Base-by-base conservation (phyloP, 2,329 filamentous ascomycete genomes). In the Fusarium brachygibbosum region DNA sequence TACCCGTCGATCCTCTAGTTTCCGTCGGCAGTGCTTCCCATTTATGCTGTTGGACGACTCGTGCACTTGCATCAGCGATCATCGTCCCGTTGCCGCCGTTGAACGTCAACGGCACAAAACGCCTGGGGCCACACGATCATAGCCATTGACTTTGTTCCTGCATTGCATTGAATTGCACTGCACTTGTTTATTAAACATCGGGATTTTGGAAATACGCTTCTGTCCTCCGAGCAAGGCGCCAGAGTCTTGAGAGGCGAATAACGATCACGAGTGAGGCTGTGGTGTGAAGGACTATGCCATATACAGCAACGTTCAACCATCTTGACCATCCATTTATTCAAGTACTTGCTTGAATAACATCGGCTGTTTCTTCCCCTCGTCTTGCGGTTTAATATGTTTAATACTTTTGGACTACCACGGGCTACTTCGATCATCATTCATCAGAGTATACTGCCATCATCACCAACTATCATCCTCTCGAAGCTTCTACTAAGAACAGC, bases 41-140 rank as follows among this genome's bases (percentile, higher is more conserved):
- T 55, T 65, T 35, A 57, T 53, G 61, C 35, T 23, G 51, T 46
- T 50, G 50, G 52, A 71, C 59, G 63, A 71, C 59, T 70, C 68
- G 56, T 53, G 64, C 38, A 46, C 58, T 63, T 55, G 45, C 55
- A 65, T 57, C 55, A 49, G 49, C 35, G 49, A 52, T 60, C 52
- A 55, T 56, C 40, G 21, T 56, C 46, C 54, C 52, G 52, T 54
- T 35, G 50, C 58, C 41, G 34, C 59, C 51, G 41, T 54, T 50
- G 64, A 31, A 60, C 32, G 16, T 48, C 44, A 45, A 45, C 61
- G 46, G 40, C 45, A 48, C 44, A 58, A 58, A 56, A 55, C 35
- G 38, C 37, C 68, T 51, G 42, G 53, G 42, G 54, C 50, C 44
- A 53, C 57, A 53, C 35, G 29, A 42, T 31, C 45, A 63, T 37